Base-by-base conservation (phyloP, 495 filamentous ascomycete species). In the Cladorrhinum samala region DNA sequence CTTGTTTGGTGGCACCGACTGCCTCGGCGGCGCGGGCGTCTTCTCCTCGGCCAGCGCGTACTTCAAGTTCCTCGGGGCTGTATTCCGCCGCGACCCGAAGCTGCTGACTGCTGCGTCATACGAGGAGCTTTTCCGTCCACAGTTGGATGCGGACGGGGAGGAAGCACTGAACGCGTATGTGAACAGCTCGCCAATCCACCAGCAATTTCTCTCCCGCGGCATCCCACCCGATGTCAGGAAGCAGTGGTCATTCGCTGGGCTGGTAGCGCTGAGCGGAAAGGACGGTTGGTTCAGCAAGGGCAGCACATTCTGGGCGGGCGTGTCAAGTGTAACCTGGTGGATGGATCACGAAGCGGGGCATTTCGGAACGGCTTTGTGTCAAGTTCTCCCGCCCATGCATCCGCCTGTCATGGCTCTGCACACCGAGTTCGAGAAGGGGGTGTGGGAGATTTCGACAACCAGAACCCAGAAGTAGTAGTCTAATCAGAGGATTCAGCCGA, bases 91-190 rank as follows among this genome's bases (percentile, higher is more conserved):
- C 4, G 53, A 56, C 18, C 5, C 11, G 2, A 39, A 25, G 39
- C 41, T 56, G 36, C 41, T 56, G 4, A 23, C 39, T 2, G 1
- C 19, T 18, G 36, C n/a, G n/a, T 56, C 53, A 13, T 56, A 50
- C 48, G 21, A 24, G 0, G 54, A 56, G 42, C 47, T 56, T 8
- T 56, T 51, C 54, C 47, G 54, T n/a, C 54, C 47, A 20, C 54
- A 56, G 54, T 27, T 56, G 2, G 48, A 56, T 18, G 54, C 24
- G 20, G 40, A 39, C 14, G 13, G 18, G 6, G 54, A 56, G 42
- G 39, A 46, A 36, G 37, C 54, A 5, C 40, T 56, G 11, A 56
- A 56, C 18, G 54, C 50, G 14, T 56, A 56, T 41, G 24, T 56
- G 8, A 40, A 14, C 23, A 20, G 25, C 2, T 50, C 47, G 17